Evolutionary conservation across 2,329 filamentous ascomycete species (phyloP).

Genomic region (Aspergillus brunneoviolaceus): DNA sequence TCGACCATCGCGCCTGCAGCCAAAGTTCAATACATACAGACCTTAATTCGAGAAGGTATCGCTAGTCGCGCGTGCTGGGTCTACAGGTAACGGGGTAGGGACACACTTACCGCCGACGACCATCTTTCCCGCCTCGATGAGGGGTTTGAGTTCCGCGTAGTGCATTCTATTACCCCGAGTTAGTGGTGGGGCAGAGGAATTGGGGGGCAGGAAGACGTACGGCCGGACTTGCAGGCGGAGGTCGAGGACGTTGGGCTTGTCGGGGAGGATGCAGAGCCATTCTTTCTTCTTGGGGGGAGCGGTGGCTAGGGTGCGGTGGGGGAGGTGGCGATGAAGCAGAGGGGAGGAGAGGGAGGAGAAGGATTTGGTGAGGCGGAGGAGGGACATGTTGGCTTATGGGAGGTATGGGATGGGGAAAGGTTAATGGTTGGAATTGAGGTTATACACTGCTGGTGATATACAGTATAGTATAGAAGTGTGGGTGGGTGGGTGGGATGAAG

Average conservation of each 20-base stretch:
- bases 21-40: not conserved
- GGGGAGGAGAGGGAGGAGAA: not conserved
- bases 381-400: no score
- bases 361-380: not conserved
- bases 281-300: constrained; percentile 5
- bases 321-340: not conserved
- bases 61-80: no score
- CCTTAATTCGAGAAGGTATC: not conserved
- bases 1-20: constrained; percentile 19
- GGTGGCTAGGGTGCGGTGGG: not conserved
- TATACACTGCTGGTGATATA: no score
- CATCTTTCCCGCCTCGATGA: constrained; percentile 15
- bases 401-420: no score
- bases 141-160: constrained; percentile 15
- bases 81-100: not conserved
- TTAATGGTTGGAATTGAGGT: no score
- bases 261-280: constrained; percentile 17
- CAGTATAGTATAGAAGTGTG: no score
- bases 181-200: not conserved
- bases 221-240: constrained; percentile 12
- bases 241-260: constrained; percentile 13
- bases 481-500: no score
- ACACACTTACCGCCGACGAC: constrained; percentile 15
- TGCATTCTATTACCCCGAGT: constrained; percentile 3
- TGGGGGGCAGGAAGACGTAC: not conserved